Base-by-base conservation (phyloP, 352 stramenopile species). In the Aphanomyces astaci region DNA sequence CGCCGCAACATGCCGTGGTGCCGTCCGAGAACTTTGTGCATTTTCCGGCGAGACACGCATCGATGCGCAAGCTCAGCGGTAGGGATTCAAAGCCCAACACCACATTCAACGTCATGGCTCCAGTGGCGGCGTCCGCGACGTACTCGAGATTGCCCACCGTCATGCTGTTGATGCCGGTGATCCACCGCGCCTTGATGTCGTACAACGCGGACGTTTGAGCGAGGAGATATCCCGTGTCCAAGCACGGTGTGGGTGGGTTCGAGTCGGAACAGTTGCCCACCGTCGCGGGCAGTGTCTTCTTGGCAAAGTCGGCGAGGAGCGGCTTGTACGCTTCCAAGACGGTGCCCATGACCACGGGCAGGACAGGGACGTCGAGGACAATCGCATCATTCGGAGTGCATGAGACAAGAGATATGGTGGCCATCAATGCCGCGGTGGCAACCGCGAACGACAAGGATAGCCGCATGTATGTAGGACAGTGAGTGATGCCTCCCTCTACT, bases 241-340 rank as follows among this genome's bases (percentile, higher is more conserved):
- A 13, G 36, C 62, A 68, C 11, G 62, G 62, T 15, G 40, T 43
- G 15, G 62, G 62, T 1, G 62, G 62, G 32, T 68, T 68, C 19
- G 49, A 32, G n/a, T 68, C 62, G 51, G 49, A 36, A 45, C 62
- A 68, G n/a, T 68, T 68, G 28, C 62, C 62, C 24, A 48, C 62
- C 17, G 62, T 59, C 30, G 62, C 62, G 22, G 62, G 62, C 3
- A 68, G n/a, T 19, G 27, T 45, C 17, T 57, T 52, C 62, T 68
- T 56, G 28, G 49, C 62, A 27, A 68, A 48, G 13, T 57, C 22
- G 7, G 43, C 22, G 5, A 68, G 46, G 15, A 46, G 49, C 19
- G 43, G 43, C 43, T 68, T 68, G 62, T 68, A 68, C 28, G 51
- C 62, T 10, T 39, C 27, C 43, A 68, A 24, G 17, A 68, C 39